These are phyloP conservation scores for Candida mesenterica DNA, from an alignment of 1,139 yeast species.

Conservation along the genomic window DNA sequence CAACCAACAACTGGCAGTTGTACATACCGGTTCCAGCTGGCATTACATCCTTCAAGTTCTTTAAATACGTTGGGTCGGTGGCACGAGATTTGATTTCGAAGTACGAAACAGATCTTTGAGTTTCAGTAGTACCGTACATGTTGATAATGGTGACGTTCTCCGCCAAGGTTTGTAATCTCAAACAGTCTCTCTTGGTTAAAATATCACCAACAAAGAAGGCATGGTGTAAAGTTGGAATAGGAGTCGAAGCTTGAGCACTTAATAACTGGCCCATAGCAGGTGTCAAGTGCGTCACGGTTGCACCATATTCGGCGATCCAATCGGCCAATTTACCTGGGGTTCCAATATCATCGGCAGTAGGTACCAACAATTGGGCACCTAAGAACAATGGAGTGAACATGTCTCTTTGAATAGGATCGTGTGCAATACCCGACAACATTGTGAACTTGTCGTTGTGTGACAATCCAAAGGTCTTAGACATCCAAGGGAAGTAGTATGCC, in stretches of 20 bases:
- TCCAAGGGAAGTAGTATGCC: constrained; percentile 98
- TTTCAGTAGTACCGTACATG: constrained; percentile 99
- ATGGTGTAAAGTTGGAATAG: constrained; percentile 83
- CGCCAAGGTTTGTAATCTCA: constrained; percentile 87
- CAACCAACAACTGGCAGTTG: constrained; percentile 90
- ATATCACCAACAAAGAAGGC: constrained; percentile 99
- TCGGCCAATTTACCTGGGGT: constrained; percentile 97
- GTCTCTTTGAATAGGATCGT: constrained; percentile 98
- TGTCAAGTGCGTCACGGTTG: constrained; percentile 94
- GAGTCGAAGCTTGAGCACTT: constrained; percentile 93
- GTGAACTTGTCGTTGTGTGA: constrained; percentile 85
- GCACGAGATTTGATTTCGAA: constrained; percentile 80
- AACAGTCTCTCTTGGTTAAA: constrained; percentile 93
- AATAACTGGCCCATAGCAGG: constrained; percentile 99
- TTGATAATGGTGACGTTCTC: constrained; percentile 87
- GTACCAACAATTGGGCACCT: constrained; percentile 91
- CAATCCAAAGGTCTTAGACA: constrained; percentile 80
- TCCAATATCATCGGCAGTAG: constrained; percentile 96
- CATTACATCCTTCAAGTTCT: constrained; percentile 88
- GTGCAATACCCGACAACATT: constrained; percentile 98
- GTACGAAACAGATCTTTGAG: constrained; percentile 95
- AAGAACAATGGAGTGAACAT: constrained; percentile 96
- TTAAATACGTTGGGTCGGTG: constrained; percentile 69
- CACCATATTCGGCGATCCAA: constrained; percentile 92
- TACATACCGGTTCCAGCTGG: constrained; percentile 99